Evolutionary conservation across 2,329 filamentous ascomycete species (phyloP).

Genomic region (Aspergillus fijiensis): DNA sequence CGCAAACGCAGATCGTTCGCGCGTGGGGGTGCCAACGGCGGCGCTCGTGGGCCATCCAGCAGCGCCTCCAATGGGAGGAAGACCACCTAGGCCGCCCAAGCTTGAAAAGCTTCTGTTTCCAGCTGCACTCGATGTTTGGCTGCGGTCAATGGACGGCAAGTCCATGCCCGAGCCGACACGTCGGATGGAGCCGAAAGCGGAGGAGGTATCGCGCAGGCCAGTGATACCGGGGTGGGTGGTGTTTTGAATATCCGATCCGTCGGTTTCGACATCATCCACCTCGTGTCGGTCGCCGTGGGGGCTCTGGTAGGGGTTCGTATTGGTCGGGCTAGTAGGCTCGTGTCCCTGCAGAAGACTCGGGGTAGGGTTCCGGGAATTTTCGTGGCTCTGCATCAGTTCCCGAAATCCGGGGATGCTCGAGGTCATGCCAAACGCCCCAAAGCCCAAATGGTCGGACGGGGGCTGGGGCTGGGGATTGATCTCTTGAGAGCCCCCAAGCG

Average conservation of each 20-base stretch:
- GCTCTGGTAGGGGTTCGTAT: slow-evolving; percentile 95
- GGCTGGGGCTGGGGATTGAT: slow-evolving; percentile 53
- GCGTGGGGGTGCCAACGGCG: slow-evolving; percentile 70
- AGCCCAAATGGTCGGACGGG: slow-evolving; percentile 54
- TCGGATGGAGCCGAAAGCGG: slow-evolving; percentile 56
- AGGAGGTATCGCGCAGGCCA: slow-evolving; percentile 53
- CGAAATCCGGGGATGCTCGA: slow-evolving; percentile 57
- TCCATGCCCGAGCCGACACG: slow-evolving; percentile 57
- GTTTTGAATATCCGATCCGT: slow-evolving; percentile 55
- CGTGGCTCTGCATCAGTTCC: slow-evolving; percentile 57
- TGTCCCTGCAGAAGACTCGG: slow-evolving; percentile 52
- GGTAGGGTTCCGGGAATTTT: slow-evolving; percentile 58
- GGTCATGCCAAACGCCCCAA: slow-evolving; percentile 62
- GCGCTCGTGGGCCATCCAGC: slow-evolving; percentile 58
- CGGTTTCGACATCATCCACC: slow-evolving; percentile 59
- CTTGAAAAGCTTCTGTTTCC: slow-evolving; percentile 68
- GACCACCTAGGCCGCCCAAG: slow-evolving; percentile 52
- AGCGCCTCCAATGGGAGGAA: slow-evolving; percentile 55
- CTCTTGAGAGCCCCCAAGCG: slow-evolving; percentile 73
- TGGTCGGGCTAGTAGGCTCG: slow-evolving; percentile 82
- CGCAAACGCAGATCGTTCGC: slow-evolving; percentile 54
- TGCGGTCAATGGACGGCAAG: slow-evolving; percentile 73
- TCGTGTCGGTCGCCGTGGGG: slow-evolving; percentile 73
- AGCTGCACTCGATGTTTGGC: slow-evolving; percentile 86
- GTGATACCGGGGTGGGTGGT: slow-evolving; percentile 53